These are phyloP conservation scores for Tylopilus sp. DNA, from an alignment of 768 basidiomycete species.

Conservation along the genomic window DNA sequence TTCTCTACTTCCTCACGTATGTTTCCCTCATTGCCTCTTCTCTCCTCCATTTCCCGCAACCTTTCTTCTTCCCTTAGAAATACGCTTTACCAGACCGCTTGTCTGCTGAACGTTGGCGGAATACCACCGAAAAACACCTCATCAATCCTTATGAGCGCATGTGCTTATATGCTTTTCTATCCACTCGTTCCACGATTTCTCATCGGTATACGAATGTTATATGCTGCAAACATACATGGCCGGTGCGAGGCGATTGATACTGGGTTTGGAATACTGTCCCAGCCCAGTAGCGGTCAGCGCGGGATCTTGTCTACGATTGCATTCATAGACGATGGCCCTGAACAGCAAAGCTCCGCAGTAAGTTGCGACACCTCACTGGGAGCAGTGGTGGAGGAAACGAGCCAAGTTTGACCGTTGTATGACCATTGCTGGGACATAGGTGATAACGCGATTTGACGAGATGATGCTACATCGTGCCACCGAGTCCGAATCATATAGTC, in stretches of 20 bases:
- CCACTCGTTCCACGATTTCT: conserved; percentile 6
- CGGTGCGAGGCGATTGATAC: background rate
- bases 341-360: background rate
- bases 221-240: background rate
- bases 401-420: background rate
- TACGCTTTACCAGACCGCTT: background rate
- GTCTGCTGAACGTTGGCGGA: background rate
- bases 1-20: conserved; percentile 10
- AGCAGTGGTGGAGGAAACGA: background rate
- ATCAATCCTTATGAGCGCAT: background rate
- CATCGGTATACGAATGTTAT: conserved; percentile 1
- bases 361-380: background rate
- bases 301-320: background rate
- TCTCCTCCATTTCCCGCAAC: background rate
- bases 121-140: background rate
- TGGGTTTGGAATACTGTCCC: background rate
- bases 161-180: background rate
- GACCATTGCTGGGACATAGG: no score
- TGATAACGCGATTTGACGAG: no score
- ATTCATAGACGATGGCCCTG: background rate
- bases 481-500: no score
- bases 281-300: background rate
- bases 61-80: background rate
- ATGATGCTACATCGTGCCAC: background rate
- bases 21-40: background rate